Percentiles rank a stretch among this genome's conserved stretches.
Conservation (phyloP, 345 rosid genomes). For the Gossypium turneri region DNA sequence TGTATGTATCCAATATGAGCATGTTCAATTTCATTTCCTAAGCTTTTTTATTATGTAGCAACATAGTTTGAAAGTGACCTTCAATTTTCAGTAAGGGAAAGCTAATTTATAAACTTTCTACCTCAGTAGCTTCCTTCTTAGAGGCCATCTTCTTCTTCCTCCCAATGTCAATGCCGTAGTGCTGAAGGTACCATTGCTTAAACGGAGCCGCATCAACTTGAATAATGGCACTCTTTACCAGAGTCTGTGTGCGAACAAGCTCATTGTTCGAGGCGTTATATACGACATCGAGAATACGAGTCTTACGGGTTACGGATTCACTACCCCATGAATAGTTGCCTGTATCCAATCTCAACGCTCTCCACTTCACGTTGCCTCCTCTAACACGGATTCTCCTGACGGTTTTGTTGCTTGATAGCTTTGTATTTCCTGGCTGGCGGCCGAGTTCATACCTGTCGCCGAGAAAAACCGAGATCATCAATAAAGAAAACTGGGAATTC, state of each 20-base stretch:
- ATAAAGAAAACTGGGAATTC: neutral
- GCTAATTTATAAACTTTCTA: neutral
- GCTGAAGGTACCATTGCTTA: slow-evolving; percentile 55
- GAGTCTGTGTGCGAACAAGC: slow-evolving; percentile 53
- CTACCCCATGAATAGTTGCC: slow-evolving; percentile 63
- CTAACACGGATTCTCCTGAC: slow-evolving; percentile 50
- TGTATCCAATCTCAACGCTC: slow-evolving; percentile 51
- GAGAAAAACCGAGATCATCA: neutral
- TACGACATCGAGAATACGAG: slow-evolving; percentile 53
- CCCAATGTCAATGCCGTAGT: slow-evolving; percentile 46
- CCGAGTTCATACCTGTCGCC: slow-evolving; percentile 40
- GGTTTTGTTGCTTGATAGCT: slow-evolving; percentile 56
- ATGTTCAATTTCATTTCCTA: too few relatives aligned
- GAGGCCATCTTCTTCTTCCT: slow-evolving; percentile 41
- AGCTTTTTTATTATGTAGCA: neutral
- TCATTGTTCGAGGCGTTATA: slow-evolving; percentile 58
- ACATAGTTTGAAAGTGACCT: neutral
- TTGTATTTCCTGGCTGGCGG: slow-evolving; percentile 48
- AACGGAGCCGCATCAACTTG: slow-evolving; percentile 55
- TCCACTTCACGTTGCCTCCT: slow-evolving; percentile 66
- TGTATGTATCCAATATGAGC: neutral
- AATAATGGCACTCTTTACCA: slow-evolving; percentile 54
- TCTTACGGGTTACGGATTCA: slow-evolving; percentile 50
- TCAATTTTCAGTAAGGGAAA: neutral
- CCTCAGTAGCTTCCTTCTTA: slow-evolving; percentile 48